Evolutionary conservation across 1,139 yeast species (phyloP).

Genomic region (Hansenula sp.): DNA sequence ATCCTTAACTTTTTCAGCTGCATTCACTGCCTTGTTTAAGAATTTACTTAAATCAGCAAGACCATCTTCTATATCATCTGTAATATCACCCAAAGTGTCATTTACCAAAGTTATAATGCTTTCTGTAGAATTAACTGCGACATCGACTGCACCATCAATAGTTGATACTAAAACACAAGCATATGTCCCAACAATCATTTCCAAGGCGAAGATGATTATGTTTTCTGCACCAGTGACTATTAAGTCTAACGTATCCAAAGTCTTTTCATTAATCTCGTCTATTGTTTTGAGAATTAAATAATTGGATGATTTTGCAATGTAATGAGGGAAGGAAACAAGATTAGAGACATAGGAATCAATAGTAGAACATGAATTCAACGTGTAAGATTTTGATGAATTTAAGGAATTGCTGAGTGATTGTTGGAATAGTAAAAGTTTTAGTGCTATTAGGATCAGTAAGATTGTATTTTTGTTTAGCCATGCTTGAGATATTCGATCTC

Average conservation of each 20-base stretch:
- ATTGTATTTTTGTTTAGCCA: conserved; percentile 57
- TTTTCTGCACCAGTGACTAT: conserved; percentile 54
- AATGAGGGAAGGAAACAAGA: conserved; percentile 48
- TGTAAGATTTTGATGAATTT: conserved; percentile 29
- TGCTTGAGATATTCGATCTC: conserved; percentile 51
- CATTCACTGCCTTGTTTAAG: conserved; percentile 44
- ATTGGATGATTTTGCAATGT: conserved; percentile 52
- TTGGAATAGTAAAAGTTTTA: conserved; percentile 48
- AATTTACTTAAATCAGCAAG: conserved; percentile 47
- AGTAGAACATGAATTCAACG: conserved; percentile 38
- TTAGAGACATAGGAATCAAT: conserved; percentile 42
- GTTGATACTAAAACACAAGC: conserved; percentile 76
- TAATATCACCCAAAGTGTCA: conserved; percentile 46
- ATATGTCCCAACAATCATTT: conserved; percentile 77
- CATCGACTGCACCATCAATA: conserved; percentile 64
- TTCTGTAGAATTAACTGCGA: conserved; percentile 72
- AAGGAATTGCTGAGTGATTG: conserved; percentile 38
- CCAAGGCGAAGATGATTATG: conserved; percentile 60
- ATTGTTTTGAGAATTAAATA: conserved; percentile 41
- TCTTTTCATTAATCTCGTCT: conserved; percentile 40
- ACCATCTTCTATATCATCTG: conserved; percentile 61
- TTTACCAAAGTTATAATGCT: conserved; percentile 56
- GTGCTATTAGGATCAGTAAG: conserved; percentile 36
- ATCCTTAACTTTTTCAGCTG: conserved; percentile 42
- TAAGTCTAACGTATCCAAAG: conserved; percentile 35